phyloP scores from a whole-genome alignment of 768 basidiomycete genomes.

The Mycena galericulata region DNA sequence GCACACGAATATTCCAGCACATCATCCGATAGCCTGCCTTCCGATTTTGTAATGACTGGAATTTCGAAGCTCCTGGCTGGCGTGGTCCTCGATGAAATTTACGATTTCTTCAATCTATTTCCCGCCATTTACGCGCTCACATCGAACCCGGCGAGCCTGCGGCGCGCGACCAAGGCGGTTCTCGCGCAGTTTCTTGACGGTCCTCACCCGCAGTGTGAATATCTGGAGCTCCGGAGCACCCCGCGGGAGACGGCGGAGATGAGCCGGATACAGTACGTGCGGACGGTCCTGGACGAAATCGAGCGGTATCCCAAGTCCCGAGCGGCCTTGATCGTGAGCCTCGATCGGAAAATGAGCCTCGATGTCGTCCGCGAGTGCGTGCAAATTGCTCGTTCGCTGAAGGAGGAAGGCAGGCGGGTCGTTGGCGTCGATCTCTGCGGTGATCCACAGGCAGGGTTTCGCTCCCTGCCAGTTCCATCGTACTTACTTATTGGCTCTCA shows the following conservation, averaged over 20 bases:
- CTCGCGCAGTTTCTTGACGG: slow-evolving; percentile 70
- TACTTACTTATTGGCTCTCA: neutral
- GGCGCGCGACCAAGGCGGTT: slow-evolving; percentile 71
- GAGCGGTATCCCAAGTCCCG: slow-evolving; percentile 63
- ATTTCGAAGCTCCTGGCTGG: slow-evolving; percentile 57
- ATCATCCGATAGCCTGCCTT: neutral
- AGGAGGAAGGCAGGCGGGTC: slow-evolving; percentile 66
- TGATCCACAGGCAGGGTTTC: slow-evolving; percentile 61
- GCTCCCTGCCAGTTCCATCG: slow-evolving; percentile 1
- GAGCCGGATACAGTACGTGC: slow-evolving; percentile 70
- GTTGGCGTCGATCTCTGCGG: slow-evolving; percentile 89
- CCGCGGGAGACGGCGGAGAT: slow-evolving; percentile 71
- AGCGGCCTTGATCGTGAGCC: slow-evolving; percentile 75
- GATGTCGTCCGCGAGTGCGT: slow-evolving; percentile 67
- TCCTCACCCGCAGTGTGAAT: slow-evolving; percentile 65
- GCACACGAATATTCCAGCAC: slow-evolving; percentile 8
- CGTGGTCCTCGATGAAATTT: slow-evolving; percentile 52
- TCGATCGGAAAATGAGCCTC: slow-evolving; percentile 76
- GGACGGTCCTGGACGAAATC: slow-evolving; percentile 72
- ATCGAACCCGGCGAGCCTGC: slow-evolving; percentile 66
- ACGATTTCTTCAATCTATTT: slow-evolving; percentile 49
- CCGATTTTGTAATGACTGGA: slow-evolving; percentile 39
- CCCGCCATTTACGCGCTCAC: slow-evolving; percentile 81
- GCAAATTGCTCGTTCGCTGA: slow-evolving; percentile 66
- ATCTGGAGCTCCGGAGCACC: slow-evolving; percentile 88